phyloP scores from a whole-genome alignment of 2,329 filamentous ascomycete species.

The Colletotrichum navitas region DNA sequence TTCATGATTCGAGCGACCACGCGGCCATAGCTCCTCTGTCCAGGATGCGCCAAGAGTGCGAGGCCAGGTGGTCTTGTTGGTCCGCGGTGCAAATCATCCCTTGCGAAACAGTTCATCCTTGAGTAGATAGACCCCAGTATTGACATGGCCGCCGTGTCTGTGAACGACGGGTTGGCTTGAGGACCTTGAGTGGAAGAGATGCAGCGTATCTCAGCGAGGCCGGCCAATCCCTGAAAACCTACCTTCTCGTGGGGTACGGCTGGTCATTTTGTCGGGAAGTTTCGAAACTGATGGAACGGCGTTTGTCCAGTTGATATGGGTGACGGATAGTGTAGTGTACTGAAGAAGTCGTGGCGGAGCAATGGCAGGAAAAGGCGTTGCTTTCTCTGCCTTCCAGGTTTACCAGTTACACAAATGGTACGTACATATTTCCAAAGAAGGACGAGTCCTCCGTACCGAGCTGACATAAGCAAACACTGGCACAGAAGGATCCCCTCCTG shows the following conservation, averaged over 20 bases:
- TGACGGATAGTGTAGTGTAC: not conserved
- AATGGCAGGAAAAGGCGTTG: not conserved
- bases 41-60: not conserved
- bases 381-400: not conserved
- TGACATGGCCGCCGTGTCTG: not conserved
- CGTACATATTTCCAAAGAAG: not conserved
- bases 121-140: not conserved
- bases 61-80: slow-evolving; percentile 12
- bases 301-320: not conserved
- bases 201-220: not conserved
- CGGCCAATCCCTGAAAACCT: not conserved
- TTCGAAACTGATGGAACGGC: not conserved
- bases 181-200: not conserved
- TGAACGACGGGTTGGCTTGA: not conserved
- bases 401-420: not conserved
- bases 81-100: slow-evolving; percentile 3
- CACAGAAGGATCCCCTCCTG: not conserved
- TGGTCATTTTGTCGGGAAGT: not conserved
- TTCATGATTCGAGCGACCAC: not conserved
- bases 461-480: slow-evolving; percentile 21
- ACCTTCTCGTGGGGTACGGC: not conserved
- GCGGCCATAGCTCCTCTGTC: slow-evolving; percentile 6
- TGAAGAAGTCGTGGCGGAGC: not conserved
- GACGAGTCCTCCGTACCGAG: not conserved
- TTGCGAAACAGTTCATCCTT: slow-evolving; percentile 6